Base-by-base conservation (phyloP, 768 basidiomycete species). In the Cystofilobasidium macerans region DNA sequence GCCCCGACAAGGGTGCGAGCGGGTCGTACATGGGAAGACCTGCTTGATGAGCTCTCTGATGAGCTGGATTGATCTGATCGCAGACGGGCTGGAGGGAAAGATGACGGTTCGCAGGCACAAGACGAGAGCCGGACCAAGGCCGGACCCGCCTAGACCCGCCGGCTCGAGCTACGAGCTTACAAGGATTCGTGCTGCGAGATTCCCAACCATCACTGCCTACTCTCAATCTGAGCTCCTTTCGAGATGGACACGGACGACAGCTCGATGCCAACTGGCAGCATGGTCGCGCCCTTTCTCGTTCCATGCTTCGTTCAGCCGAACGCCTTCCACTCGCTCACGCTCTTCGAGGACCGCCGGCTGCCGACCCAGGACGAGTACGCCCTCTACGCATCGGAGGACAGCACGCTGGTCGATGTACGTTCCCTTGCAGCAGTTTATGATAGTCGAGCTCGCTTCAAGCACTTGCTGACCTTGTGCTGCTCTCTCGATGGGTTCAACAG, bases 351-450 rank as follows among this genome's bases (percentile, higher is more conserved):
- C 30, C 58, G 38, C 28, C 22, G 24, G 18, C 38, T 26, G 35
- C 58, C 58, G 20, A 13, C 11, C 11, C 24, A 9, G 38, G 58
- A 60, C 43, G 58, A 60, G 43, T 42, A 35, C 24, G 24, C 35
- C 38, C 58, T 60, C 3, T 35, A 60, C 38, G 58, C 58, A 8
- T 60, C 20, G 22, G 58, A 60, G n/a, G 38, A 60, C 43, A 60
- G 22, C 26, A 42, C 58, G 58, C 43, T 60, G 30, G 58, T 20
- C 38, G 58, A 60, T 24, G 58, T 60, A 24, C 38, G 38, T 40
- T 16, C 26, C 57, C 57, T 58, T 5, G 22, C 38, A 20, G 22
- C 22, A 32, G 57, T 30, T 24, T 26, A 7, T 5, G 20, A 58
- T 18, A 13, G 40, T 14, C 32, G 30, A 26, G 7, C 38, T 60